Base-by-base conservation (phyloP, 2,329 filamentous ascomycete genomes). In the Colletotrichum sp. region DNA sequence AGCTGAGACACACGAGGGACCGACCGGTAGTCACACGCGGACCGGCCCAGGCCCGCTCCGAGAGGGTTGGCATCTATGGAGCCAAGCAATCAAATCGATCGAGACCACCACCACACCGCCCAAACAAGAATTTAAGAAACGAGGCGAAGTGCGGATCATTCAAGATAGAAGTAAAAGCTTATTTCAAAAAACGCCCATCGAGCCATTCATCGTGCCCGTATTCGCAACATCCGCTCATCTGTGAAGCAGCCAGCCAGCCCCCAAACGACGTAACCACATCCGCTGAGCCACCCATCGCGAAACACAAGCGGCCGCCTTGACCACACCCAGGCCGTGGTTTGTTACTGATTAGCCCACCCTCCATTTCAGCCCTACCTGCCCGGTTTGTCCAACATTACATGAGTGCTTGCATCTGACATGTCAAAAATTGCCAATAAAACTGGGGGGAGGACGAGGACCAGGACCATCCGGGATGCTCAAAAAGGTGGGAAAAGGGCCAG, bases 301-400 rank as follows among this genome's bases (percentile, higher is more conserved):
- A 64, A 72, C 47, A 57, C 66, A 38, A 70, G 70, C 66, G 66
- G 66, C 58, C 59, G 59, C 58, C 34, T 34, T 61, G 66, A 69
- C 70, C 70, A 24, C 43, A 5, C 9, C 15, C 16, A 29, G 29
- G 21, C 54, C 5, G 31, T 29, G 16, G n/a, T 33, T 29, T 33
- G 27, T 54, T 51, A n/a, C 24, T 21, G 57, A 31, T 58, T 31
- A 15, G 13, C 51, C 43, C 38, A 62, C 29, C n/a, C n/a, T 38
- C 31, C 38, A 71, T 31, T 51, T 34, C 58, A 72, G 55, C 70
- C 66, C 59, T 62, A 64, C 34, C 29, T 16, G 18, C 8, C 47
- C 55, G n/a, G 55, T 27, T 29, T 55, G 9, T 6, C 27, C 16
- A 51, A 51, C 43, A 51, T 51, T 51, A 21, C 43, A 51, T 51